Evolutionary conservation across 2,329 filamentous ascomycete genomes (phyloP), one percentile per base, ranked within the genome.

Genomic region (Aspergillus jensenii): DNA sequence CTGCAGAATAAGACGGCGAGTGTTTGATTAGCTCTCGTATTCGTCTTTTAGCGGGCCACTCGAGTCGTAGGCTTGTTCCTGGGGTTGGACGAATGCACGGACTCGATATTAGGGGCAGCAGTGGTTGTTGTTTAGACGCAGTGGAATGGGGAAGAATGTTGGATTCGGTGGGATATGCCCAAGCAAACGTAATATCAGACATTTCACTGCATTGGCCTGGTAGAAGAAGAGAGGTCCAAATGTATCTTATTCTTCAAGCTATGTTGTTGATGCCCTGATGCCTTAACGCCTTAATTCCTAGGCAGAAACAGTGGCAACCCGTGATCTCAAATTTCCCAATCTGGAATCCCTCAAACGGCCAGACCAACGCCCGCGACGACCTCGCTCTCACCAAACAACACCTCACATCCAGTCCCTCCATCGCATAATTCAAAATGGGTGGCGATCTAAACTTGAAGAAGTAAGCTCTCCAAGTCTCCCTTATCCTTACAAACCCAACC

Each of bases 371-470:
- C 27, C 11, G 6, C 39, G n/a, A 46, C 49, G 15, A 15, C 53
- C 55, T 39, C 50, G 27, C 23, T 25, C 23, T 11, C 9, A 11
- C 31, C 44, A 41, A 4, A 43, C 12, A 14, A 31, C 15, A 40
- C 23, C 23, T n/a, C 39, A 40, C 51, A 50, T 15, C 43, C 11
- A 21, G 50, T 14, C 45, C n/a, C 23, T 67, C 27, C 27, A 31
- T 11, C 27, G 4, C 8, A 37, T 37, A 37, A 37, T 37, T n/a
- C 79, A 89, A 78, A 64, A 96, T 96, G 90, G 93, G 93, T 80
- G 92, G 92, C 72, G 93, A 98, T 83, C 85, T 99, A 71, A 97
- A 98, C 72, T 79, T 96, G 68, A 97, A 97, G 79, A 91, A 92
- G 78, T 90, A 59, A 61, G 68, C 59, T 23, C 7, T 5, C 15